Conservation (phyloP, 192 early-diverging fungal species). For the Linnemannia elongata region DNA sequence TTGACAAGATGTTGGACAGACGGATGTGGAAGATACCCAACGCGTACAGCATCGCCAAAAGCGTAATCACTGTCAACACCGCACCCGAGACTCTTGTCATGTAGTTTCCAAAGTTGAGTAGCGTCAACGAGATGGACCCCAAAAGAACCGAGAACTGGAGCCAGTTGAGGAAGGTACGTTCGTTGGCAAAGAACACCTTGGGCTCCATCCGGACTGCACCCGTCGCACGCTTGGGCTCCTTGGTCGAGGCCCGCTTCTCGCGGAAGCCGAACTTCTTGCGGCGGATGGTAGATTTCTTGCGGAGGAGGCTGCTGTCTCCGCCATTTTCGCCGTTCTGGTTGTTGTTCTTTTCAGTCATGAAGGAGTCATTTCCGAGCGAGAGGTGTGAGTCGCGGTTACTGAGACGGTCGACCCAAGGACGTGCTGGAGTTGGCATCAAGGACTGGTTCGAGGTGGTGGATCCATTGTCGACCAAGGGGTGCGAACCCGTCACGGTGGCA, state of each 20-base stretch:
- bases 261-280: conserved; percentile 49
- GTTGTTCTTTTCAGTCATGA: conserved; percentile 37
- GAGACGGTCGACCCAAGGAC: conserved; percentile 51
- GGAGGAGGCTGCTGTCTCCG: conserved; percentile 28
- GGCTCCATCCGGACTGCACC: conserved; percentile 82
- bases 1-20: conserved; percentile 72
- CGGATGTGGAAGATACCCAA: conserved; percentile 83
- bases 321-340: conserved; percentile 5
- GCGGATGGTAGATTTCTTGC: conserved; percentile 47
- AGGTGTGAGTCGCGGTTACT: conserved; percentile 32
- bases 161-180: conserved; percentile 89
- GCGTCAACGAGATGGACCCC: conserved; percentile 57
- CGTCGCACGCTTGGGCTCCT: conserved; percentile 51
- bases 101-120: conserved; percentile 87
- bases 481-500: conserved; percentile 24
- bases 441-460: conserved; percentile 17
- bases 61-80: conserved; percentile 70
- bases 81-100: conserved; percentile 70
- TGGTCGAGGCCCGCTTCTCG: conserved; percentile 31
- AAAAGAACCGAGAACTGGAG: conserved; percentile 80
- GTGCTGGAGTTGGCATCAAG: conserved; percentile 27
- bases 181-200: conserved; percentile 91
- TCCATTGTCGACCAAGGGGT: conserved; percentile 42
- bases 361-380: conserved; percentile 30
- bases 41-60: conserved; percentile 85